These are phyloP conservation scores for Puccinia brachypodii DNA, from an alignment of 1,284 basidiomycete genomes.

Conservation along the genomic window DNA sequence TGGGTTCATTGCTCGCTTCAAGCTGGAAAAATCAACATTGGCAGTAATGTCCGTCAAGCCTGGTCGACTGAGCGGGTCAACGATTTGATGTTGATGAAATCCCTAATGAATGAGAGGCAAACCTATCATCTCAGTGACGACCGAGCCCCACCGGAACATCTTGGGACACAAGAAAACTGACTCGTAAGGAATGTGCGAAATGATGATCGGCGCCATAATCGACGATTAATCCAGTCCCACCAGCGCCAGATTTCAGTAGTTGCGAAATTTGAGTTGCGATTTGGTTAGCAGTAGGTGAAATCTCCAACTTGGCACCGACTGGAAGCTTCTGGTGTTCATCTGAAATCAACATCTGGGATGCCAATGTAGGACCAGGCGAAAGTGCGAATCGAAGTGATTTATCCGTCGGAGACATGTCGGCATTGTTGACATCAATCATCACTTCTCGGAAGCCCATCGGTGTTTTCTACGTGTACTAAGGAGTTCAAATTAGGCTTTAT, in stretches of 20 bases:
- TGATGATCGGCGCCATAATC: constrained; percentile 82
- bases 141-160: too few relatives aligned
- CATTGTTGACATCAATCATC: constrained; percentile 65
- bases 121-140: not conserved
- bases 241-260: constrained; percentile 61
- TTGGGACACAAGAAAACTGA: too few relatives aligned
- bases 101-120: constrained; percentile 63
- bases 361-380: constrained; percentile 66
- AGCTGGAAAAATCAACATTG: constrained; percentile 91
- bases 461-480: constrained; percentile 50
- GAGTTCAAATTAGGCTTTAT: constrained; percentile 7
- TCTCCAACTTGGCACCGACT: constrained; percentile 71
- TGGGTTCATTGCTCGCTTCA: constrained; percentile 69
- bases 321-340: constrained; percentile 60
- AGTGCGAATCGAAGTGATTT: constrained; percentile 67
- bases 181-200: constrained; percentile 76
- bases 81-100: constrained; percentile 82
- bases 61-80: constrained; percentile 79
- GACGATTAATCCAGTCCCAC: constrained; percentile 78
- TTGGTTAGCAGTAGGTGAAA: constrained; percentile 70
- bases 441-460: constrained; percentile 81
- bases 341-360: constrained; percentile 66
- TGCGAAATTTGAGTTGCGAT: constrained; percentile 69
- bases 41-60: constrained; percentile 88
- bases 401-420: not conserved